Conservation (phyloP, 257 asterid species). For the Perilla frutescens region DNA sequence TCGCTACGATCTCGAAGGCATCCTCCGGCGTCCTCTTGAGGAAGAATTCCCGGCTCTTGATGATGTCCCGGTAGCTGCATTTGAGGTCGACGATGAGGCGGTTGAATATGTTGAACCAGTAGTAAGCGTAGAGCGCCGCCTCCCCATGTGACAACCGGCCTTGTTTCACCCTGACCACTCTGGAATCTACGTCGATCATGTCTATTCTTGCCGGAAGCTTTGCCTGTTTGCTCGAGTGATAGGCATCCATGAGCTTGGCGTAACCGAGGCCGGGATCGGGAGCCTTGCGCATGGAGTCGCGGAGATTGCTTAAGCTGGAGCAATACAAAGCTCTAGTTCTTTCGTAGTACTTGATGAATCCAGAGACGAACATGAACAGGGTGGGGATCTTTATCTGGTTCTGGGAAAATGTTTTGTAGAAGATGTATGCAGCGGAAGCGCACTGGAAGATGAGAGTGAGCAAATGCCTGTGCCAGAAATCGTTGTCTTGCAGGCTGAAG, state of each 20-base stretch:
- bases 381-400: conserved; percentile 50
- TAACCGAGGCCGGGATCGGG: conserved; percentile 57
- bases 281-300: conserved; percentile 42
- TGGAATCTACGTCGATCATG: conserved; percentile 17
- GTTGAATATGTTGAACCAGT: no score
- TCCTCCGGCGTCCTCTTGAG: no score
- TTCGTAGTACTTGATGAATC: conserved; percentile 51
- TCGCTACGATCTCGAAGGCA: no score
- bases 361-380: conserved; percentile 40
- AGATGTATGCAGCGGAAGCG: conserved; percentile 41
- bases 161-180: no score
- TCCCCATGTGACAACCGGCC: no score
- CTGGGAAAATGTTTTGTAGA: conserved; percentile 39
- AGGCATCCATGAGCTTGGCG: conserved; percentile 53
- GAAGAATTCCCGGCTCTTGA: no score
- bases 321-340: conserved; percentile 43
- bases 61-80: no score
- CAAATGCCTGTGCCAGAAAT: conserved; percentile 49
- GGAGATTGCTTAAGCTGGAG: conserved; percentile 44
- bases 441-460: conserved; percentile 43
- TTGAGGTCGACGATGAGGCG: no score
- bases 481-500: conserved; percentile 53
- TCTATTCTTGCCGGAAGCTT: conserved; percentile 40
- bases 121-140: no score
- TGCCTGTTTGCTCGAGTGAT: conserved; percentile 39